Base-by-base conservation (phyloP, 805 yeast species). In the Schwanniomyces vanrijiae region DNA sequence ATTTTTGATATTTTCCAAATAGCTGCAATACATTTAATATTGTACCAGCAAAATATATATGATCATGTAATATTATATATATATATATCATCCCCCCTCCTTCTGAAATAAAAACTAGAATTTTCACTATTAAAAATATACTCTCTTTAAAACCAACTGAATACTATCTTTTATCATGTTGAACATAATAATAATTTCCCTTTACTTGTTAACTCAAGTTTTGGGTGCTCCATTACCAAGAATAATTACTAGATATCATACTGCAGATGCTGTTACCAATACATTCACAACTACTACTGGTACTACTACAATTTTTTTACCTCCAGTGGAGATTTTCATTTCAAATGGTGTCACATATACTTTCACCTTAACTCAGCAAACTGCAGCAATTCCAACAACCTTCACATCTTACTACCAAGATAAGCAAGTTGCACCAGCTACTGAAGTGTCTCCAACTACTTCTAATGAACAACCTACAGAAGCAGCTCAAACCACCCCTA, bases 301-400 rank as follows among this genome's bases (percentile, higher is more conserved):
- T 37, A 75, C 80, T 22, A 69, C 77, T 20, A 77, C 82, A 11
- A 64, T 75, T 16, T 66, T 69, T 52, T 66, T 77, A 48, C 83
- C 84, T 21, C 74, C 82, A 16, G 83, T 80, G 33, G 76, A 78
- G 51, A 62, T 80, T 14, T 66, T 78, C 37, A 71, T 80, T 43
- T 77, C 81, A 7, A 71, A 77, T 56, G 82, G 80, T 41, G 77
- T 66, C 35, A 76, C 81, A 33, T 77, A 70, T 53, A 80, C 84
- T 13, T 56, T 60, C 48, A 81, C 84, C 21, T 59, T 70, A 45
- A 57, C 65, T 39, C 67, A 62, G 19, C 63, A 59, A 26, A 58
- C 69, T 54, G 66, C 63, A 25, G 61, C 66, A 40, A 55, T 66
- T 21, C 65, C 73, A 9, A 69, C 74, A 40, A 65, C 66, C 19